Evolutionary conservation across 768 basidiomycete genomes (phyloP), one percentile per base, ranked within the genome.

Genomic region (Infundibulicybe gibba): DNA sequence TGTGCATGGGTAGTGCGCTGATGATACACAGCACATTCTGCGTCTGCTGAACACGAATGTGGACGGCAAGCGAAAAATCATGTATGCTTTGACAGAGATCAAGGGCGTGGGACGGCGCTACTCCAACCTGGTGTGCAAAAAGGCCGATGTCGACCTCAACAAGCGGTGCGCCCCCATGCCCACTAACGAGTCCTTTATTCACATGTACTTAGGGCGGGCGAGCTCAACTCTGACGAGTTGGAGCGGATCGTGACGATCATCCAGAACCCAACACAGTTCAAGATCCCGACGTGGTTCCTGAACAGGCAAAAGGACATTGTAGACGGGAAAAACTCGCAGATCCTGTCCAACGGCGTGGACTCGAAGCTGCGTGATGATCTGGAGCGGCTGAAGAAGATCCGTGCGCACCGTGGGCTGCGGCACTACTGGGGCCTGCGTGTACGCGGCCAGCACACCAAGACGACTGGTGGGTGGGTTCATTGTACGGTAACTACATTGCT

Each of bases 1-100:
- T 25, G 25, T 8, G 25, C 25, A 25, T 8, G 25, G 25, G 25
- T 4, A 25, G 8, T 8, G 8, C 8, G 4, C 8, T 25, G 25
- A 25, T 25, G 25, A 11, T 42, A 31, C 59, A 34, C 62, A 97
- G 92, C 97, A 98, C 83, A 99, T 99, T 70, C 75, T 99, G 51
- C 97, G 97, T 88, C 84, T 99, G 39, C 79, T 97, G 59, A 98
- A 98, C 81, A 98, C 97, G 68, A 98, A 98, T 77, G 97, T 99
- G 57, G 95, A 98, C 71, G 97, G 97, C 58, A 94, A 95, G 68
- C 86, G 97, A 61, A 99, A 99, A 78, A 88, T 99, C 70, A 97
- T 93, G 90, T 98, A 93, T 69, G 95, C 97, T 61, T 69, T 98
- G 77, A 98, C 97, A 41, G 97, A 99, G 78, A 99, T 99, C 81